These are phyloP conservation scores for Garcia nutans DNA, from an alignment of 345 rosid genomes.

Conservation along the genomic window DNA sequence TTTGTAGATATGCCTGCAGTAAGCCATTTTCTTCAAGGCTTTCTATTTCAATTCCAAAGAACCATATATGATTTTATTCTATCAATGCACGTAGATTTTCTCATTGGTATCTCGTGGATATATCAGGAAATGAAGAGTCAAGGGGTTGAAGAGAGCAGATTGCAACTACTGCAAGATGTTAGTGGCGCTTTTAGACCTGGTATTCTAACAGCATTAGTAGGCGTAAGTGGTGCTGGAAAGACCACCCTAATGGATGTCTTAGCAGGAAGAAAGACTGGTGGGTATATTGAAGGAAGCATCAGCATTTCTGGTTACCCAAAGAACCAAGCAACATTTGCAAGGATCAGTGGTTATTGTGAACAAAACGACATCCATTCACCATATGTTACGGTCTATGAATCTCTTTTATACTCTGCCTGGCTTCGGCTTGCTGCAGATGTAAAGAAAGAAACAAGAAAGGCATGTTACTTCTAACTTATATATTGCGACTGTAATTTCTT, in stretches of 20 bases:
- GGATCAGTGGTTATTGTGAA: constrained; percentile 75
- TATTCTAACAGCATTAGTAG: constrained; percentile 67
- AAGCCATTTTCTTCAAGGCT: constrained; percentile 18
- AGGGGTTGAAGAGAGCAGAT: constrained; percentile 54
- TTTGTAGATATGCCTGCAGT: constrained; percentile 81
- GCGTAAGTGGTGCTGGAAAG: constrained; percentile 89
- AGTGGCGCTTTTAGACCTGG: constrained; percentile 90
- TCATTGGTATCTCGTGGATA: neutral
- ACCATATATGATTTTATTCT: neutral
- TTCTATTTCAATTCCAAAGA: neutral
- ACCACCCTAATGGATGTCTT: constrained; percentile 83
- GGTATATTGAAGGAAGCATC: constrained; percentile 65
- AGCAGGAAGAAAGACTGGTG: constrained; percentile 72
- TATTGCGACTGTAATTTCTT: neutral
- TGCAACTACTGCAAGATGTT: constrained; percentile 57
- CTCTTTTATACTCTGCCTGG: constrained; percentile 79
- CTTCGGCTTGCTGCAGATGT: constrained; percentile 60
- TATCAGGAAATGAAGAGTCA: constrained; percentile 71
- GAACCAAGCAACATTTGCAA: constrained; percentile 72
- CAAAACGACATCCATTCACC: constrained; percentile 89
- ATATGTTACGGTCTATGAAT: constrained; percentile 66
- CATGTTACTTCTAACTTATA: constrained; percentile 5
- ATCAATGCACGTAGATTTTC: neutral
- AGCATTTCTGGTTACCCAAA: constrained; percentile 74
- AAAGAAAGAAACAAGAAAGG: constrained; percentile 38